These are phyloP conservation scores for Prunus mongolica DNA, from an alignment of 306 rosid species.

Conservation along the genomic window DNA sequence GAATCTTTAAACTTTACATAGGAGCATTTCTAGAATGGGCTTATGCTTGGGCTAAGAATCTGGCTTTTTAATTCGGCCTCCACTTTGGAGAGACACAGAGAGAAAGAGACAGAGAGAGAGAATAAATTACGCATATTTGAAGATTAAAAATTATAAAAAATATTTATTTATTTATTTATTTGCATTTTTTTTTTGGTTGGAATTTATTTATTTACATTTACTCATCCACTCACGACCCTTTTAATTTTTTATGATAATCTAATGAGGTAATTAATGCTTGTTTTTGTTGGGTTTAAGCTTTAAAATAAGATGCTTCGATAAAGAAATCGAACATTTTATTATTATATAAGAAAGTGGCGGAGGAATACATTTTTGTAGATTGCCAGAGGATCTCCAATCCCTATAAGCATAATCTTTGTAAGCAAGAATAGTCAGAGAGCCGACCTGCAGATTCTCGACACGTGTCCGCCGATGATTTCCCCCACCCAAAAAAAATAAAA, in stretches of 20 bases:
- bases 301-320: not conserved
- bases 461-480: constrained; percentile 11
- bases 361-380: not conserved
- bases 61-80: not conserved
- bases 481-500: not conserved
- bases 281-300: not conserved
- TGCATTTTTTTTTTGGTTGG: too few relatives aligned
- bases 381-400: constrained; percentile 31
- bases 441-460: constrained; percentile 11
- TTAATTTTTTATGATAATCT: too few relatives aligned
- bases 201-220: too few relatives aligned
- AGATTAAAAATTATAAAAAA: too few relatives aligned
- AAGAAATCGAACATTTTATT: not conserved
- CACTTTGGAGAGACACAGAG: too few relatives aligned
- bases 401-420: constrained; percentile 29
- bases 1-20: not conserved
- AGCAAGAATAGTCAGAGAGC: constrained; percentile 34
- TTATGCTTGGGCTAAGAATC: not conserved
- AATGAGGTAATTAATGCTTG: not conserved
- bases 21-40: too few relatives aligned
- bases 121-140: too few relatives aligned
- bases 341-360: not conserved
- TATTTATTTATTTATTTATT: too few relatives aligned
- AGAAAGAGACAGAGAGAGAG: too few relatives aligned
- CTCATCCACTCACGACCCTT: too few relatives aligned